Conservation (phyloP, 176 grass and related monocot species). For the Ensete ventricosum region DNA sequence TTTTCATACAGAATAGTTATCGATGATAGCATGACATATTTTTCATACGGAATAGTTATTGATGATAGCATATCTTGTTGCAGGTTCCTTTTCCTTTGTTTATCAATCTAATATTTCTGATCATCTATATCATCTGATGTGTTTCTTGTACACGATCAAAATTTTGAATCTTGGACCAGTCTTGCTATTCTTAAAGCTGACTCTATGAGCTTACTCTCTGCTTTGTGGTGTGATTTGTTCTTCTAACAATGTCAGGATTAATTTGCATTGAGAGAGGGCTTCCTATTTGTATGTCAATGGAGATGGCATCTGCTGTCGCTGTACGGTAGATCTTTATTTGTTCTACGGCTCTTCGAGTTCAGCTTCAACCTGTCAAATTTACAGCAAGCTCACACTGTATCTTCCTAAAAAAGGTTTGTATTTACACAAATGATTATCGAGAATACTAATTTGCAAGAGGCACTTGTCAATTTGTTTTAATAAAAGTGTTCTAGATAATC, state of each 20-base stretch:
- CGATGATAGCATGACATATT: too few relatives aligned
- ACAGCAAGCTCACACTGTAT: not conserved
- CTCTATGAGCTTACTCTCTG: too few relatives aligned
- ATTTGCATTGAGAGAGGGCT: conserved; percentile 1
- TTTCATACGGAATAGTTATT: too few relatives aligned
- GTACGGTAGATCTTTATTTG: not conserved
- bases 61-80: too few relatives aligned
- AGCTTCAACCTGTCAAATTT: not conserved
- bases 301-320: not conserved
- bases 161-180: too few relatives aligned
- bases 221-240: not conserved
- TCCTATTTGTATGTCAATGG: not conserved
- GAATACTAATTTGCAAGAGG: not conserved
- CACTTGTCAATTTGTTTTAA: not conserved
- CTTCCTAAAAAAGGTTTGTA: not conserved
- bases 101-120: too few relatives aligned
- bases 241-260: conserved; percentile 4
- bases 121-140: too few relatives aligned
- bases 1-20: too few relatives aligned
- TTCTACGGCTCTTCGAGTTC: not conserved
- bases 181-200: too few relatives aligned
- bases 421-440: not conserved
- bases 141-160: too few relatives aligned
- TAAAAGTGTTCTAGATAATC: not conserved
- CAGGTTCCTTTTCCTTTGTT: too few relatives aligned